Conservation (phyloP, 1,139 yeast species). For the Saccharomyces hybrid region DNA sequence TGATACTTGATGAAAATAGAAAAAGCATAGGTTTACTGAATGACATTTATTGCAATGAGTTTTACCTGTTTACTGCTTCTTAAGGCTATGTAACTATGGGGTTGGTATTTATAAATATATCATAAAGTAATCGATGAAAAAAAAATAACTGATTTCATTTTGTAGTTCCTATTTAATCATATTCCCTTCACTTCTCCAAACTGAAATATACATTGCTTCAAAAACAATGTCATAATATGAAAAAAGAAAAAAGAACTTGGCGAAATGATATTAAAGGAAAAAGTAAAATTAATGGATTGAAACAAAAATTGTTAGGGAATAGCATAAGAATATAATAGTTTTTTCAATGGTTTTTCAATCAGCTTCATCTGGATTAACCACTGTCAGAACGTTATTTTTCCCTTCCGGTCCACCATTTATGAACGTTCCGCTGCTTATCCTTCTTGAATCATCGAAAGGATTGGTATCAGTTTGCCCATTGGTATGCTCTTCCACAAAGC, state of each 20-base stretch:
- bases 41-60: too few relatives aligned
- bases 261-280: background rate
- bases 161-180: background rate
- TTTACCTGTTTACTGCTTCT: background rate
- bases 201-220: background rate
- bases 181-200: background rate
- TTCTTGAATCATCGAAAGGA: constrained; percentile 30
- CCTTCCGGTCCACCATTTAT: constrained; percentile 12
- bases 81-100: background rate
- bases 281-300: background rate
- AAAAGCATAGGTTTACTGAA: too few relatives aligned
- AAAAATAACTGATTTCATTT: background rate
- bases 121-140: background rate
- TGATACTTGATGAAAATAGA: too few relatives aligned
- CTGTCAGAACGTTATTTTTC: constrained; percentile 24
- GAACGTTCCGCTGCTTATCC: constrained; percentile 28
- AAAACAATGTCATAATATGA: background rate
- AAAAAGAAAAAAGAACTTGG: background rate
- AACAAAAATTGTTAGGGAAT: background rate
- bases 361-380: constrained; percentile 30
- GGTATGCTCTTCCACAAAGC: constrained; percentile 4
- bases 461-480: constrained; percentile 11
- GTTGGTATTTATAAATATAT: background rate
- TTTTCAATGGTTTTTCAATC: constrained; percentile 1
- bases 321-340: background rate